A percentile compares a stretch with the other conserved stretches of the same genome.
These are phyloP conservation scores for Ascochyta koolunga DNA, from an alignment of 2,329 filamentous ascomycete species.

Conservation along the genomic window DNA sequence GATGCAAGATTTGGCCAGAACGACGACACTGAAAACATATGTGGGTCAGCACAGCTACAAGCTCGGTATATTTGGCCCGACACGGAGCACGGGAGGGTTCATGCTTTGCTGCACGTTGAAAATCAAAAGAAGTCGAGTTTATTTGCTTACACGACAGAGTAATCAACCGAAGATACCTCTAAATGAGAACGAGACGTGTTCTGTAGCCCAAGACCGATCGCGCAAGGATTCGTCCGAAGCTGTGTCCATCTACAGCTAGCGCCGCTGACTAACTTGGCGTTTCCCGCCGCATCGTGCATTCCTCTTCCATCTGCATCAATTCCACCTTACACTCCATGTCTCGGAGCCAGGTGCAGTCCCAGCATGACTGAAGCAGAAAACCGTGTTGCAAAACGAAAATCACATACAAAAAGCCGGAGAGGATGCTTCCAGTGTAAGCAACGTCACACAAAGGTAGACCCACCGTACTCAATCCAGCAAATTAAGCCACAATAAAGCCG, in stretches of 20 bases:
- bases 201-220: not conserved
- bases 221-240: not conserved
- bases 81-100: not conserved
- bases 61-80: not conserved
- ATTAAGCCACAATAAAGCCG: not conserved
- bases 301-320: not conserved
- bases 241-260: not conserved
- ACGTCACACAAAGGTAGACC: conserved; percentile 40
- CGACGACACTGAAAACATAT: not conserved
- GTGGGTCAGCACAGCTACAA: not conserved
- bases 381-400: conserved; percentile 37
- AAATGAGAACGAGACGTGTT: conserved; percentile 2
- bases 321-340: not conserved
- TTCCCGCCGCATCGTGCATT: conserved; percentile 1
- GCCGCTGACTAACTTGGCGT: conserved; percentile 3
- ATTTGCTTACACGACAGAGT: not conserved
- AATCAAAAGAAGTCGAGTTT: not conserved
- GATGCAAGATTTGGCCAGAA: not conserved
- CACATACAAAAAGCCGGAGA: conserved; percentile 41
- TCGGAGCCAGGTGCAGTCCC: not conserved
- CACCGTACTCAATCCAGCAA: conserved; percentile 1
- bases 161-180: not conserved
- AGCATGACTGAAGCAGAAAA: conserved; percentile 24
- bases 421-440: conserved; percentile 43
- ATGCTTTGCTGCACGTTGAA: not conserved